Percentiles rank a stretch among this genome's conserved stretches.
Conservation (phyloP, 495 filamentous ascomycete species). For the Thermochaetoides thermophila region DNA sequence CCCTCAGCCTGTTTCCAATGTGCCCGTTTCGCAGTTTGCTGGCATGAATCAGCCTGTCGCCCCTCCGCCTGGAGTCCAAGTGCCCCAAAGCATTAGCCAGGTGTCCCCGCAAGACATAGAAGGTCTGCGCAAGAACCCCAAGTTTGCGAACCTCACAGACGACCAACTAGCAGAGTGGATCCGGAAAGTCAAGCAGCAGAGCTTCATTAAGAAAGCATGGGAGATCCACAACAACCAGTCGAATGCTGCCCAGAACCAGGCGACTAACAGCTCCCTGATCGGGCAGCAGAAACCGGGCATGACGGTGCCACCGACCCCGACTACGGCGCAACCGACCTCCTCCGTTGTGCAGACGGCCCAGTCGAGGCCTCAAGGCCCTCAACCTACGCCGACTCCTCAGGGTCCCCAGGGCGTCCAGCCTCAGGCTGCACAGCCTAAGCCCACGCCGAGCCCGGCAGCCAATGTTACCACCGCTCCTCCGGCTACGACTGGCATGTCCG, state of each 20-base stretch:
- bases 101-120: slow-evolving; percentile 3
- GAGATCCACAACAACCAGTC: not conserved
- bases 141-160: not conserved
- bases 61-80: slow-evolving; percentile 1
- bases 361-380: too few relatives aligned
- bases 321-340: too few relatives aligned
- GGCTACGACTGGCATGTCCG: too few relatives aligned
- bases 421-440: slow-evolving; percentile 1
- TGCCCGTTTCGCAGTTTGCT: slow-evolving; percentile 7
- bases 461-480: too few relatives aligned
- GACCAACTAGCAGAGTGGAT: not conserved
- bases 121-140: not conserved
- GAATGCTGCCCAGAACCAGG: not conserved
- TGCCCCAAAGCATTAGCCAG: not conserved
- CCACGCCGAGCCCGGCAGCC: too few relatives aligned
- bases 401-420: not conserved
- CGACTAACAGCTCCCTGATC: not conserved
- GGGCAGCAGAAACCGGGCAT: not conserved
- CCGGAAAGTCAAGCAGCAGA: slow-evolving; percentile 1
- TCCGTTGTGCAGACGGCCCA: too few relatives aligned
- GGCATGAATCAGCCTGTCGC: slow-evolving; percentile 1
- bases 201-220: slow-evolving; percentile 2
- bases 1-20: not conserved
- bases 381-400: not conserved
- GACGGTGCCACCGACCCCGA: not conserved